Evolutionary conservation across 768 basidiomycete species (phyloP).

Genomic region (Suillus bovinus): DNA sequence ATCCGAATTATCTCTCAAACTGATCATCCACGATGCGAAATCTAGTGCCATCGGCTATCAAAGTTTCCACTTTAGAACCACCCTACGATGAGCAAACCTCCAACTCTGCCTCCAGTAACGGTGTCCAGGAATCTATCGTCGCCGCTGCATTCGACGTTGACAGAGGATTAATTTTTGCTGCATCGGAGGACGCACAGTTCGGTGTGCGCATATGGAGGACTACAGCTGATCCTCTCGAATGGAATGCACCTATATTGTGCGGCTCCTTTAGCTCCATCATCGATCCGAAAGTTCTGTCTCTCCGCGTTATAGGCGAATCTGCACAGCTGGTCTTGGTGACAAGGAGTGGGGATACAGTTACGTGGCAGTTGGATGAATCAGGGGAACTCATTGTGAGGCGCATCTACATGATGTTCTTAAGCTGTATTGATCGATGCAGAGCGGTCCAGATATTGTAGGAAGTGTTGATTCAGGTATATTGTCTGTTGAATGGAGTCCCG

Average conservation of each 20-base stretch:
- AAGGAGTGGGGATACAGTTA: constrained; percentile 81
- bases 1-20: not conserved
- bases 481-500: constrained; percentile 88
- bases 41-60: constrained; percentile 44
- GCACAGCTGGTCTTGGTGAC: constrained; percentile 65
- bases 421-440: constrained; percentile 15
- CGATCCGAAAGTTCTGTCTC: constrained; percentile 52
- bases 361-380: constrained; percentile 53
- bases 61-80: constrained; percentile 16
- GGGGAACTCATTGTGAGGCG: constrained; percentile 44
- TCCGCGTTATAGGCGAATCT: constrained; percentile 74
- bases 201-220: constrained; percentile 60
- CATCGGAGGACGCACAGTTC: constrained; percentile 59
- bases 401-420: not conserved
- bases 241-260: constrained; percentile 21
- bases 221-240: constrained; percentile 12
- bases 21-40: constrained; percentile 49
- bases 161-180: constrained; percentile 57
- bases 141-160: constrained; percentile 63
- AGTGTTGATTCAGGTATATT: constrained; percentile 82
- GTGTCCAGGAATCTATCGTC: constrained; percentile 38
- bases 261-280: constrained; percentile 21
- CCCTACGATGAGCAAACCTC: constrained; percentile 20
- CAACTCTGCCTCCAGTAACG: constrained; percentile 15
- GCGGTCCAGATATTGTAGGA: constrained; percentile 71